phyloP scores from a whole-genome alignment of 2,329 filamentous ascomycete genomes.

The Cercospora citrullina region DNA sequence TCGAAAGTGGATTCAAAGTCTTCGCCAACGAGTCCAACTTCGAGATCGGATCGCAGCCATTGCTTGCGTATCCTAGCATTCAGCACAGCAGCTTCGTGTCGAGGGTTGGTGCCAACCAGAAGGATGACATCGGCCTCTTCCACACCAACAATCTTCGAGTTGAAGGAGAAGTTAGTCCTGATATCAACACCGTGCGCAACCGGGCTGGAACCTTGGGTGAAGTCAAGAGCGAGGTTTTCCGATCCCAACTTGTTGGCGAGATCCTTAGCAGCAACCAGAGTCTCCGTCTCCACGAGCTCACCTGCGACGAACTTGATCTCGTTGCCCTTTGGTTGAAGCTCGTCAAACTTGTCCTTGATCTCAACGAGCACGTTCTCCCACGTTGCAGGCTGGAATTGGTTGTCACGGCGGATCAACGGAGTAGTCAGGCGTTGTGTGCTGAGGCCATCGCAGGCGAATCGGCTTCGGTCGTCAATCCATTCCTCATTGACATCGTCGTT shows the following conservation, averaged over 20 bases:
- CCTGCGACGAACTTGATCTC: conserved; percentile 96
- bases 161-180: conserved; percentile 93
- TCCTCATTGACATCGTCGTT: conserved; percentile 99
- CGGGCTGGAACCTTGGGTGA: conserved; percentile 77
- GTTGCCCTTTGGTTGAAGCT: conserved; percentile 78
- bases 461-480: conserved; percentile 98
- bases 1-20: conserved; percentile 93
- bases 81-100: conserved; percentile 90
- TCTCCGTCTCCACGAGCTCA: conserved; percentile 87
- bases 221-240: conserved; percentile 91
- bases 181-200: conserved; percentile 91
- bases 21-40: conserved; percentile 89
- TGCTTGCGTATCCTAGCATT: conserved; percentile 98
- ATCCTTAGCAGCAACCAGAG: conserved; percentile 94
- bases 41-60: conserved; percentile 91
- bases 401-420: conserved; percentile 81
- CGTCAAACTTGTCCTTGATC: conserved; percentile 76
- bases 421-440: conserved; percentile 95
- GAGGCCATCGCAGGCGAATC: conserved; percentile 93
- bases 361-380: conserved; percentile 96
- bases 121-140: conserved; percentile 92
- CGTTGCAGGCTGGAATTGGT: conserved; percentile 86
- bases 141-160: conserved; percentile 89
- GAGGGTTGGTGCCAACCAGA: conserved; percentile 90
- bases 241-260: conserved; percentile 94